Conservation (phyloP, 2,329 filamentous ascomycete genomes). For the Ophiostoma ips region DNA sequence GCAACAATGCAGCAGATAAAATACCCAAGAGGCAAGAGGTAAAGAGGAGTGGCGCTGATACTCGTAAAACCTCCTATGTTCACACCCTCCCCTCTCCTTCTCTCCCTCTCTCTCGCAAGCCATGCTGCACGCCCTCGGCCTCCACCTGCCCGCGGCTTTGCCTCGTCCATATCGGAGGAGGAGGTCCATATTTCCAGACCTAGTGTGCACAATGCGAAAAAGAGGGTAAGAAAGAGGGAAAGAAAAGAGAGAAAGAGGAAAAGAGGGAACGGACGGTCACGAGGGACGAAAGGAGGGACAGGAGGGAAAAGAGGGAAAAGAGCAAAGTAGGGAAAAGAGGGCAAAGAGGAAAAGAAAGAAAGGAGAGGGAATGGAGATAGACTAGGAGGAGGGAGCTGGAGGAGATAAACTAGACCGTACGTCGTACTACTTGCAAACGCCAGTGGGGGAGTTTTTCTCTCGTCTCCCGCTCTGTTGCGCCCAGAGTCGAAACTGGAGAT, state of each 20-base stretch:
- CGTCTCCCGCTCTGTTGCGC: neutral
- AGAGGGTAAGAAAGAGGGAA: neutral
- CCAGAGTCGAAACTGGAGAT: neutral
- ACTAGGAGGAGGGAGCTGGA: too few species aligned
- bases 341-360: neutral
- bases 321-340: neutral
- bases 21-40: neutral
- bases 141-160: neutral
- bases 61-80: neutral
- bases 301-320: neutral
- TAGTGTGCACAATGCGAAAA: neutral
- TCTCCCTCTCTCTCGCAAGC: neutral
- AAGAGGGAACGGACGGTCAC: neutral
- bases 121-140: neutral
- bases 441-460: neutral
- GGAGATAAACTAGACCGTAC: too few species aligned
- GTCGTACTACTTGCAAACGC: too few species aligned
- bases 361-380: neutral
- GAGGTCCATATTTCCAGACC: neutral
- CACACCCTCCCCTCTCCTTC: neutral
- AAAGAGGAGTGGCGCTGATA: neutral
- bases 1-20: neutral
- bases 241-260: neutral
- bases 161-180: neutral
- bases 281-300: neutral